phyloP scores from a whole-genome alignment of 805 yeast genomes.

The Phaffomyces opuntiae region DNA sequence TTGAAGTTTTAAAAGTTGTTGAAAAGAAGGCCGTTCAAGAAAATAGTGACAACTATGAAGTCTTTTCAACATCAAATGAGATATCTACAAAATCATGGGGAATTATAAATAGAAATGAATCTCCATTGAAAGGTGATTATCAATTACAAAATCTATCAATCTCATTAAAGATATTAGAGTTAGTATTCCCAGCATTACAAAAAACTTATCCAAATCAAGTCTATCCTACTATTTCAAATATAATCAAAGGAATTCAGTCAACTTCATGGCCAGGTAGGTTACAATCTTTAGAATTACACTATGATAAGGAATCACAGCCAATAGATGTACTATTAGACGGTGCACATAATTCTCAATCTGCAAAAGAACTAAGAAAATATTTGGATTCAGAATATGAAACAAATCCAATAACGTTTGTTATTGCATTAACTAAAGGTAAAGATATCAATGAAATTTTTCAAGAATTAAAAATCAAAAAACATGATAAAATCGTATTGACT shows the following conservation, averaged over 20 bases:
- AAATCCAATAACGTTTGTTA: constrained; percentile 38
- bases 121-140: constrained; percentile 67
- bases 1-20: constrained; percentile 43
- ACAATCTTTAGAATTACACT: constrained; percentile 39
- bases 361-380: constrained; percentile 58
- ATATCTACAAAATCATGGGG: constrained; percentile 27
- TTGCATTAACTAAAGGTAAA: constrained; percentile 77
- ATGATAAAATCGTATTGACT: constrained; percentile 57
- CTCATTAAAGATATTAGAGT: constrained; percentile 51
- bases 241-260: constrained; percentile 43
- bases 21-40: constrained; percentile 27
- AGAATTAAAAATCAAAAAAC: constrained; percentile 35
- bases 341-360: constrained; percentile 87
- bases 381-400: constrained; percentile 27
- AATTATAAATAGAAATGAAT: constrained; percentile 20
- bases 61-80: constrained; percentile 7
- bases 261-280: constrained; percentile 87
- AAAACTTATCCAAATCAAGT: constrained; percentile 19
- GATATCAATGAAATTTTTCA: constrained; percentile 43
- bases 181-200: constrained; percentile 21
- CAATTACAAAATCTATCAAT: constrained; percentile 66
- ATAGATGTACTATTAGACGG: constrained; percentile 65
- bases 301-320: constrained; percentile 14
- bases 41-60: constrained; percentile 24
- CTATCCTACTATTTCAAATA: constrained; percentile 26